These are phyloP conservation scores for Globisporangium irregulare DNA, from an alignment of 352 stramenopile genomes.

Conservation along the genomic window DNA sequence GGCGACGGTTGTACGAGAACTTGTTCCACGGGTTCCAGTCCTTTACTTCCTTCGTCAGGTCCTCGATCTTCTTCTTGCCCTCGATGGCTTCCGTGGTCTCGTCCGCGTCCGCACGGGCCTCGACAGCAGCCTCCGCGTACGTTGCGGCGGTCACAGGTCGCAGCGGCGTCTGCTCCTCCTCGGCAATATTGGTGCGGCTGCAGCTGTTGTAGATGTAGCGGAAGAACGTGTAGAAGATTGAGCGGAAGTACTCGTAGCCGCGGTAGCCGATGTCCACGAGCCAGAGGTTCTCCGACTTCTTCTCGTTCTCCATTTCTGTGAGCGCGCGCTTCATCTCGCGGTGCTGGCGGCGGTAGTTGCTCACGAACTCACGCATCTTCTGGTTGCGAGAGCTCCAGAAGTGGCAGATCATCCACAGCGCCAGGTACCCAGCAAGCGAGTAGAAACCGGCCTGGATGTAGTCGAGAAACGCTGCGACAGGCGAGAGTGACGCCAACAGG, in stretches of 20 bases:
- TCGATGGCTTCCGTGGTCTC: conserved; percentile 59
- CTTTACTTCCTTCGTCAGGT: conserved; percentile 41
- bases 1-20: conserved; percentile 65
- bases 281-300: conserved; percentile 81
- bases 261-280: conserved; percentile 84
- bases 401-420: conserved; percentile 80
- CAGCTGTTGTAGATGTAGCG: conserved; percentile 33
- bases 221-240: conserved; percentile 55
- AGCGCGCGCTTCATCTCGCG: conserved; percentile 74
- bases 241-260: conserved; percentile 66
- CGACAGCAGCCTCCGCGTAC: conserved; percentile 15
- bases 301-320: conserved; percentile 73
- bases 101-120: conserved; percentile 36
- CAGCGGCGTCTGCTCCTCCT: conserved; percentile 28
- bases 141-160: conserved; percentile 6
- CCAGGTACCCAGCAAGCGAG: conserved; percentile 63
- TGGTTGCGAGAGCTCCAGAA: conserved; percentile 83
- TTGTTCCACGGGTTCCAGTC: conserved; percentile 76
- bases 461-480: conserved; percentile 69
- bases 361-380: conserved; percentile 88
- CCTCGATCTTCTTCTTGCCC: conserved; percentile 49
- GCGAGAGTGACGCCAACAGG: conserved; percentile 61
- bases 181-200: not conserved
- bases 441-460: conserved; percentile 85
- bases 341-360: conserved; percentile 77